Base-by-base conservation (phyloP, 139 green algal genomes). In the Ulvella scutata region DNA sequence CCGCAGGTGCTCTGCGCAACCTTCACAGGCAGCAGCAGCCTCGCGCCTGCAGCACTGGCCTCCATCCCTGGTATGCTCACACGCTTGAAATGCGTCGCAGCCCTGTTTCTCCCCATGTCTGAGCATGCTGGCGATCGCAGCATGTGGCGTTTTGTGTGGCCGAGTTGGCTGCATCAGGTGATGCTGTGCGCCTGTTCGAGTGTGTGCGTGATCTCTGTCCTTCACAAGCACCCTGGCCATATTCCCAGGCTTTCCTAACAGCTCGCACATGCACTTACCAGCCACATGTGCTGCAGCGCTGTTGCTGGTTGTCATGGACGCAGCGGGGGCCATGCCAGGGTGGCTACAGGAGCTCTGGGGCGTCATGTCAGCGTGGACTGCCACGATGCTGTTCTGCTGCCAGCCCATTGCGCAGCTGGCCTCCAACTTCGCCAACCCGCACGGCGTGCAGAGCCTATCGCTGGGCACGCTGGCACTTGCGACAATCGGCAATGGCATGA, bases 401-500 rank as follows among this genome's bases (percentile, higher is more conserved):
- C 87, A 92, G 83, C 88, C 88, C 2, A 79, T 93, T 2, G 88
- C 86, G 28, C 86, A 92, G 62, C 76, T 91, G 74, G 85, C 85
- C 43, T 34, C 79, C 26, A 93, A 93, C 76, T 91, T 94, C 28
- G 61, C 80, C 3, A 83, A 92, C 61, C 87, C 91, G 0, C 73
- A 76, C 37, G 85, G 80, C 72, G 74, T 94, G 43, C 76, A 79
- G 34, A 89, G 87, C 7, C 75, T 93, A 33, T 88, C 81, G 0
- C 75, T 91, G 33, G 83, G 81, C 76, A 92, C 87, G 36, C 86
- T 94, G 77, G 76, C 95, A 76, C 84, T 97, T 51, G 91, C 84
- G 0, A 86, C 90, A 77, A 37, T 83, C 2, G 88, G 89, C 79
- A 98, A 98, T 73, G 85, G 77, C 17, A 83, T 95, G 33, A 97